Evolutionary conservation across 2,329 filamentous ascomycete genomes (phyloP), one percentile per base, ranked within the genome.

Genomic region (Raffaelea arxii): DNA sequence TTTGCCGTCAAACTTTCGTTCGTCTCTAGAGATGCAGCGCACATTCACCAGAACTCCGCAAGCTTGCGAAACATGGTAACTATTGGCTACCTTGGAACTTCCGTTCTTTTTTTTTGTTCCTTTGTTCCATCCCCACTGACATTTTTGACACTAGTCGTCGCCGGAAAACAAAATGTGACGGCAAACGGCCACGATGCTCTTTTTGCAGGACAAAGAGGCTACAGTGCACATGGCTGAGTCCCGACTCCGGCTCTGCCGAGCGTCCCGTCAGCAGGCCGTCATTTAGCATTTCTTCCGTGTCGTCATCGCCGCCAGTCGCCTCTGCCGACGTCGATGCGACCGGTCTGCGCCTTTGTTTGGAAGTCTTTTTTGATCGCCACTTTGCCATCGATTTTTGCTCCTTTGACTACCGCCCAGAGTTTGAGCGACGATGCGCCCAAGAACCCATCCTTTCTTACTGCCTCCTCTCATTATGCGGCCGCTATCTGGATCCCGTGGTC

Each of bases 311-410:
- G 10, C 25, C 39, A 38, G 18, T 16, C 7, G 22, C 40, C 14
- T n/a, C 25, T 10, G 16, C 40, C 24, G 40, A 46, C 2, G 38
- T 43, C 2, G 36, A 48, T 16, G 46, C 43, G 2, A 25, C 25
- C 3, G 44, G 21, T 2, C 46, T 51, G 25, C 37, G 36, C 19
- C 36, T 38, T 14, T 51, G 49, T 19, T 24, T 51, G 9, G 44
- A 44, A 23, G 35, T 52, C 21, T 56, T 56, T 21, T 55, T 54
- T 32, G 50, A 47, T 23, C 49, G 49, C 1, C 53, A 56, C 42
- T 55, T 56, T 45, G 46, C 46, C 6, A 51, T 12, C 27, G 52
- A 55, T 24, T 56, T 56, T 37, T 54, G 53, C 43, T 54, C 52
- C 6, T 56, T 55, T 38, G 48, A 52, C 37, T 44, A 52, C n/a